Evolutionary conservation across 2,329 filamentous ascomycete genomes (phyloP), one percentile per base, ranked within the genome.

Genomic region (Cercospora sesami): DNA sequence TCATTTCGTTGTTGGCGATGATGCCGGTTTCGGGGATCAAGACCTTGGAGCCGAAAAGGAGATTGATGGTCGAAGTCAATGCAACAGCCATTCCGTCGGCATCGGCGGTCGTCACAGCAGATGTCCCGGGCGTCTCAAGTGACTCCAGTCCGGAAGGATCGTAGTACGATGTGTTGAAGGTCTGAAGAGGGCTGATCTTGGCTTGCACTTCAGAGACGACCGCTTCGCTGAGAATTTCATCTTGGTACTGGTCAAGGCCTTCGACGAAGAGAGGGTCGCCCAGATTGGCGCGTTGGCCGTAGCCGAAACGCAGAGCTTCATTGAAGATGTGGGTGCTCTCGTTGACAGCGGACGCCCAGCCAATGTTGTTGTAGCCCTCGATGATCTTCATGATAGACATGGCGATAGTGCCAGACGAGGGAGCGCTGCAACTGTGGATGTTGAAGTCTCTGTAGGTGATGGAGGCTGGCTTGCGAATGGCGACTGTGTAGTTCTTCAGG

Each of bases 261-360:
- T 83, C 72, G 4, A 96, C 86, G 77, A 90, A 97, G 1, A 81
- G 83, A 0, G 94, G 95, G 78, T 98, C 95, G 4, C 93, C 94
- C 0, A 98, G 86, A 30, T 89, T 85, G n/a, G 88, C 85, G 66
- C 93, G 89, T 73, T 80, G 74, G 42, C 90, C 93, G 77, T 97
- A 98, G 2, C 88, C 93, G 78, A 96, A 98, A 23, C 93, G 87
- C 82, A 97, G 92, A 12, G 93, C 91, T 83, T 98, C 95, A 75
- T 93, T 88, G 71, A 97, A 86, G 14, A 91, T 87, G 79, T 98
- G 95, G 0, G 90, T 90, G 42, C 89, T 92, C 0, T 96, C 81
- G 73, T 92, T 89, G 21, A 86, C 72, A 18, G 79, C 81, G 53
- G 86, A 81, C 1, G 81, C 79, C 1, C 87, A 80, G 18, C 87